Percentiles rank a stretch among this genome's conserved stretches.
Conservation (phyloP, 371 early-diverging fungal genomes). For the Apophysomyces elegans region DNA sequence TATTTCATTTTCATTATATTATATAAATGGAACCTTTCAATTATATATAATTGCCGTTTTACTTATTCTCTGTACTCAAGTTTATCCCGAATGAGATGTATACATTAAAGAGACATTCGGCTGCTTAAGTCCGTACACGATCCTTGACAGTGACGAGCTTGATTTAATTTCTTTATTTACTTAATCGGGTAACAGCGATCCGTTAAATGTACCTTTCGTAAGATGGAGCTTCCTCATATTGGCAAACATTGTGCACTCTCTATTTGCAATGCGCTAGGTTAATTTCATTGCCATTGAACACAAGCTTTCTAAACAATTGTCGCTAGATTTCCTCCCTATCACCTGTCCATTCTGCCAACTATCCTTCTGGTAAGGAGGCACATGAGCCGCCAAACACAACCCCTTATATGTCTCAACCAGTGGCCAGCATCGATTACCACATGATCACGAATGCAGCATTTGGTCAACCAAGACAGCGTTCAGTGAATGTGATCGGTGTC, state of each 20-base stretch:
- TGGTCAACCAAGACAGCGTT: constrained; percentile 23
- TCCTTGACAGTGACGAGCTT: too few species aligned
- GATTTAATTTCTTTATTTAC: too few species aligned
- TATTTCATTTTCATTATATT: too few species aligned
- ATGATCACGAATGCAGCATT: constrained; percentile 26
- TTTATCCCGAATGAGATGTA: too few species aligned
- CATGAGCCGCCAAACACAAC: neutral
- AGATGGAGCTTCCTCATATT: constrained; percentile 44
- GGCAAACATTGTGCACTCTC: constrained; percentile 34
- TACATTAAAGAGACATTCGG: too few species aligned
- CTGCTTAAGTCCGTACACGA: too few species aligned
- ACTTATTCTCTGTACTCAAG: too few species aligned
- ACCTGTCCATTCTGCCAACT: constrained; percentile 35
- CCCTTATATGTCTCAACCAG: constrained; percentile 16
- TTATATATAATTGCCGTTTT: too few species aligned
- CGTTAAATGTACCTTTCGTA: constrained; percentile 7
- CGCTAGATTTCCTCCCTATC: constrained; percentile 37
- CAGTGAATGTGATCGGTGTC: constrained; percentile 25
- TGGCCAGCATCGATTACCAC: constrained; percentile 38
- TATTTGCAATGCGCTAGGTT: constrained; percentile 32
- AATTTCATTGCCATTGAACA: too few species aligned
- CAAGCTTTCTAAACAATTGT: neutral
- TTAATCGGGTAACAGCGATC: too few species aligned
- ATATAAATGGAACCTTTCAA: too few species aligned
- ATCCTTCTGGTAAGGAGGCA: constrained; percentile 21